These are phyloP conservation scores for Naganishia onofrii DNA, from an alignment of 768 basidiomycete species.

Conservation along the genomic window DNA sequence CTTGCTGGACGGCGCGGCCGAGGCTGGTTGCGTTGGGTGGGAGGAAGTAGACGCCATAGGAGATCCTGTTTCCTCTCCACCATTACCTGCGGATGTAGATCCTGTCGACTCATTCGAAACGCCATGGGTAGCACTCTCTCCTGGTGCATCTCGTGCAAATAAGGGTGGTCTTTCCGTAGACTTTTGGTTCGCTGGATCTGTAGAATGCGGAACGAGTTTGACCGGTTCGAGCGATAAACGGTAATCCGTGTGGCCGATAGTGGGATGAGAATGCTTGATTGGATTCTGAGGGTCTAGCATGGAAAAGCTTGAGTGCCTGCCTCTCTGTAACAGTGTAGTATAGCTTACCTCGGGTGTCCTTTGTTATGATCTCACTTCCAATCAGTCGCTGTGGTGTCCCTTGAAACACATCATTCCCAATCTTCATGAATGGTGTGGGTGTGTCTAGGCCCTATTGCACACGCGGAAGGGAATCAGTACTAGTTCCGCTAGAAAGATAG, in stretches of 20 bases:
- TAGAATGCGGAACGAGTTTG: slow-evolving; percentile 9
- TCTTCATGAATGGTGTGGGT: slow-evolving; percentile 25
- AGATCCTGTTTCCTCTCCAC: neutral
- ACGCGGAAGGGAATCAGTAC: neutral
- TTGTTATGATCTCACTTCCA: slow-evolving; percentile 27
- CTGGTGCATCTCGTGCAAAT: slow-evolving; percentile 12
- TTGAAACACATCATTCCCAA: slow-evolving; percentile 29
- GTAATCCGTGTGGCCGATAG: neutral
- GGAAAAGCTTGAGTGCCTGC: neutral
- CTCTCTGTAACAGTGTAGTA: neutral
- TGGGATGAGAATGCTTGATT: slow-evolving; percentile 22
- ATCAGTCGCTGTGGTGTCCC: slow-evolving; percentile 26
- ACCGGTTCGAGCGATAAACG: slow-evolving; percentile 19
- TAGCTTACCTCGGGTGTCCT: slow-evolving; percentile 2
- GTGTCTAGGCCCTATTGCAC: slow-evolving; percentile 25
- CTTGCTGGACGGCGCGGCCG: neutral
- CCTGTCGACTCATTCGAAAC: neutral
- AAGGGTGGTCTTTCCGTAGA: neutral
- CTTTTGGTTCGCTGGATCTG: neutral
- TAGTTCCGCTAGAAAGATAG: neutral
- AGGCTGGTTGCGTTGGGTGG: neutral
- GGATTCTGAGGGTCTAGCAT: slow-evolving; percentile 10
- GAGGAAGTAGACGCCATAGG: neutral
- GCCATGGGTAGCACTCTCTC: neutral
- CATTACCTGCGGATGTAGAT: neutral